Percentiles rank a stretch among this genome's conserved stretches.
phyloP scores from a whole-genome alignment of 2,329 filamentous ascomycete genomes.

The Aspergillus latus region DNA sequence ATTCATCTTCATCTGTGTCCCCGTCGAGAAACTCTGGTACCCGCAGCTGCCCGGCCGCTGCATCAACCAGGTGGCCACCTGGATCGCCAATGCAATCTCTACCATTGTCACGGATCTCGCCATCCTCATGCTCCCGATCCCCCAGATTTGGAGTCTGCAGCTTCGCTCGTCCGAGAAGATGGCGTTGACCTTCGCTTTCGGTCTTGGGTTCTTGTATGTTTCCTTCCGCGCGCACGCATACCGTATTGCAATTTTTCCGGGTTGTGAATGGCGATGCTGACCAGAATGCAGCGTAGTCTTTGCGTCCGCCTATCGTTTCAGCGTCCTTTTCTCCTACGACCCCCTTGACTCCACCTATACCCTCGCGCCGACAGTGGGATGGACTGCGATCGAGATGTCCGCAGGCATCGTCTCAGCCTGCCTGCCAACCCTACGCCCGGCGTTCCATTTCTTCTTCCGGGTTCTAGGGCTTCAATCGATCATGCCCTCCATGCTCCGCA shows the following conservation, averaged over 20 bases:
- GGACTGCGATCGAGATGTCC: slow-evolving; percentile 32
- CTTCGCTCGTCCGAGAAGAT: slow-evolving; percentile 23
- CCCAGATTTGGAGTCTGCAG: slow-evolving; percentile 31
- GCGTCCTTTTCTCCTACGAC: slow-evolving; percentile 28
- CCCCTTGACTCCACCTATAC: slow-evolving; percentile 22
- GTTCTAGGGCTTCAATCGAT: slow-evolving; percentile 9
- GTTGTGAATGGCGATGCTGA: background rate
- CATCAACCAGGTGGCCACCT: slow-evolving; percentile 30
- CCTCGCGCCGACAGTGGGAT: slow-evolving; percentile 29
- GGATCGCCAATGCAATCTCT: slow-evolving; percentile 27
- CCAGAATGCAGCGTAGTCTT: slow-evolving; percentile 25
- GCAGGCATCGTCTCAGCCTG: slow-evolving; percentile 28
- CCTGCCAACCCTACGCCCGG: slow-evolving; percentile 28
- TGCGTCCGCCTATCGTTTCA: slow-evolving; percentile 29
- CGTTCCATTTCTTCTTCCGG: slow-evolving; percentile 23
- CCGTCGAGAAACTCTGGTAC: slow-evolving; percentile 31
- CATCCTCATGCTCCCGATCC: slow-evolving; percentile 28
- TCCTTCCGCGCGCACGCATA: background rate
- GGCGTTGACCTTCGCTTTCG: slow-evolving; percentile 24
- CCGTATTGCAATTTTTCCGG: background rate
- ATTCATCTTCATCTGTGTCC: slow-evolving; percentile 32
- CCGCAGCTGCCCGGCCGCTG: slow-evolving; percentile 27
- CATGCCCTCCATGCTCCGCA: background rate
- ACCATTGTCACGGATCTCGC: slow-evolving; percentile 28
- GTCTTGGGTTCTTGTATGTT: slow-evolving; percentile 27